These are phyloP conservation scores for Aspergillus saccharolyticus DNA, from an alignment of 495 filamentous ascomycete genomes.

Conservation along the genomic window DNA sequence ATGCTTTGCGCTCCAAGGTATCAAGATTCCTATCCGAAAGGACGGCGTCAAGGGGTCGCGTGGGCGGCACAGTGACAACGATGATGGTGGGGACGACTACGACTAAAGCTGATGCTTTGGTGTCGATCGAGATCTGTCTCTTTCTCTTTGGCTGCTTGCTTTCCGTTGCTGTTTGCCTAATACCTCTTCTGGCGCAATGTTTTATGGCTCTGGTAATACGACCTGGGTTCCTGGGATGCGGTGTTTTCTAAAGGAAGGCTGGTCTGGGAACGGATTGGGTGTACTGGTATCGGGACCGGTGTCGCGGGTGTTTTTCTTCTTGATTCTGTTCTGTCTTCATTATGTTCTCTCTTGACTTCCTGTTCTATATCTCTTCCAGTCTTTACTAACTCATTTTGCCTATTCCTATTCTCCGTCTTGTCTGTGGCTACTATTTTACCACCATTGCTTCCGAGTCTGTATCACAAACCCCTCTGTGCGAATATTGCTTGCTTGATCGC, in stretches of 20 bases:
- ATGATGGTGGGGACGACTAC: slow-evolving; percentile 45
- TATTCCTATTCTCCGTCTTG: neutral
- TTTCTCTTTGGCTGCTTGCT: neutral
- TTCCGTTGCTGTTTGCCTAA: neutral
- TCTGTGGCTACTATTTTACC: neutral
- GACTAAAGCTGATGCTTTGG: slow-evolving; percentile 15
- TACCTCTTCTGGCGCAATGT: neutral
- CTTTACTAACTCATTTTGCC: neutral
- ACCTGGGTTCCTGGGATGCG: slow-evolving; percentile 22
- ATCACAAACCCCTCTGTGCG: neutral
- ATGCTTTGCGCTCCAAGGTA: slow-evolving; percentile 90
- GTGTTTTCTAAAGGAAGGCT: slow-evolving; percentile 22
- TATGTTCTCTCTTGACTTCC: slow-evolving; percentile 4
- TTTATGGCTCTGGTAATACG: slow-evolving; percentile 5
- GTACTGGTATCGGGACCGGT: slow-evolving; percentile 34
- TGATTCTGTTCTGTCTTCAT: slow-evolving; percentile 6
- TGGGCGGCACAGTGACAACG: slow-evolving; percentile 58
- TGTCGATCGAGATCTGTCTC: neutral
- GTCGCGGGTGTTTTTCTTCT: slow-evolving; percentile 17
- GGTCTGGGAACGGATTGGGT: slow-evolving; percentile 13
- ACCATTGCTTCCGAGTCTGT: neutral
- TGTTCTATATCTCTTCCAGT: neutral
- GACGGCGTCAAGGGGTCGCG: slow-evolving; percentile 63
- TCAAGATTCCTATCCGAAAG: slow-evolving; percentile 92
- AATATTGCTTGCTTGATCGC: neutral